A percentile compares a stretch with the other conserved stretches of the same genome.
These are phyloP conservation scores for Talaromyces marneffei DNA, from an alignment of 2,329 filamentous ascomycete species.

Conservation along the genomic window DNA sequence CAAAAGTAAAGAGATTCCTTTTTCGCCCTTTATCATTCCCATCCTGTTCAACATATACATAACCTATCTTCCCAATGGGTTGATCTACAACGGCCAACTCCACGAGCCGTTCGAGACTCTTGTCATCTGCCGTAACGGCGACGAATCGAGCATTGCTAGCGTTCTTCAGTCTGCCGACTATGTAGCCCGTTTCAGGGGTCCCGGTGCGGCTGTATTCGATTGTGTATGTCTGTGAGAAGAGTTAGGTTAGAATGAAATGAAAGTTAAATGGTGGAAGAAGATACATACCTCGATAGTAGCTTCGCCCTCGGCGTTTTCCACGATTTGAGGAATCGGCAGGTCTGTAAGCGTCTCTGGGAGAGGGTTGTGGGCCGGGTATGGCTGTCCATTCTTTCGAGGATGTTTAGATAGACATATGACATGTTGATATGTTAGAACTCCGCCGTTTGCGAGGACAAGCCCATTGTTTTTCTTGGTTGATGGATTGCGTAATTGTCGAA, in stretches of 20 bases:
- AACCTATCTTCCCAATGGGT: constrained; percentile 6
- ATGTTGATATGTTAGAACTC: constrained; percentile 60
- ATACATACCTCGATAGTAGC: constrained; percentile 49
- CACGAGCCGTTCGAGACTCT: not conserved
- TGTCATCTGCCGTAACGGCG: constrained; percentile 42
- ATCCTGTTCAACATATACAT: constrained; percentile 4
- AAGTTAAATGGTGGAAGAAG: too few species aligned
- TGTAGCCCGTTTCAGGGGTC: constrained; percentile 42
- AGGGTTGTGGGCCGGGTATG: constrained; percentile 46
- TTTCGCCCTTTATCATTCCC: not conserved
- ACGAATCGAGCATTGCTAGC: constrained; percentile 47
- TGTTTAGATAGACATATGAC: constrained; percentile 52
- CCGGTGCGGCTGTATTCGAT: constrained; percentile 52
- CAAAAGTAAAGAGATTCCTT: constrained; percentile 11
- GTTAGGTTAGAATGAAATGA: not conserved
- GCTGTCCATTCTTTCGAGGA: constrained; percentile 32
- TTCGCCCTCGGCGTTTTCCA: constrained; percentile 45
- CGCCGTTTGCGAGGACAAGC: constrained; percentile 60
- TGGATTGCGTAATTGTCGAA: constrained; percentile 44
- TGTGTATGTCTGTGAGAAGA: constrained; percentile 50
- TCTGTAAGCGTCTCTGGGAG: constrained; percentile 42
- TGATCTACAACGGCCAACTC: constrained; percentile 4
- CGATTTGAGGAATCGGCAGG: constrained; percentile 36
- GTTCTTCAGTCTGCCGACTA: constrained; percentile 50
- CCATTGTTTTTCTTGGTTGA: constrained; percentile 44